Evolutionary conservation across 2,329 filamentous ascomycete genomes (phyloP), one percentile per base, ranked within the genome.

Genomic region (Chrysoporthe austroafricana): DNA sequence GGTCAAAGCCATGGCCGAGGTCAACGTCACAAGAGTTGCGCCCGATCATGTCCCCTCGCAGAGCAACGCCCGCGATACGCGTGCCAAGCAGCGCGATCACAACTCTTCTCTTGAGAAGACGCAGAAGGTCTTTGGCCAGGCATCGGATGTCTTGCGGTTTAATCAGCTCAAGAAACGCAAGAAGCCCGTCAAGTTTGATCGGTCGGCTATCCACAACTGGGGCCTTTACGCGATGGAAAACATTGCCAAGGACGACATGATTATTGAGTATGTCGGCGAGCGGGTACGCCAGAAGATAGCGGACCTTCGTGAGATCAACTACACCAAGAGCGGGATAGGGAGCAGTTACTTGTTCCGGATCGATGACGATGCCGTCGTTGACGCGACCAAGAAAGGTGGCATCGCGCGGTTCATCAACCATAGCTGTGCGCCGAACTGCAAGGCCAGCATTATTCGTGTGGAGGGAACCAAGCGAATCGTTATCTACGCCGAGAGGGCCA

Each of bases 101-200:
- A 91, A 97, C 71, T 96, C 96, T 65, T 96, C 98, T 75, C 90
- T 99, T 73, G 97, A 97, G 77, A 93, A 96, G 58, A 94, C 97
- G 78, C 97, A 97, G 83, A 93, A 93, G 80, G 91, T 90, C 14
- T 85, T 93, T 26, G 91, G 91, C 64, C 88, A 88, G 70, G 94
- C 97, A 72, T 93, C 94, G 65, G 95, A 97, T 74, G 93, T 96
- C 42, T 88, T 99, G 74, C 92, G 95, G 68, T 99, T 99, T 86
- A 99, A 99, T 79, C 96, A 98, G 82, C 89, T 99, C 68, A 97
- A 98, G 86, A 99, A 98, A 82, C 92, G 96, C 70, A 99, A 98
- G 88, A 99, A 99, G 84, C 94, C 95, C 1, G 96, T 99, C 78
- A 96, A 96, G 77, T 99, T 99, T 80, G 96, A 95, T 67, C 89